Conservation (phyloP, 345 rosid genomes). For the Jatropha curcas region DNA sequence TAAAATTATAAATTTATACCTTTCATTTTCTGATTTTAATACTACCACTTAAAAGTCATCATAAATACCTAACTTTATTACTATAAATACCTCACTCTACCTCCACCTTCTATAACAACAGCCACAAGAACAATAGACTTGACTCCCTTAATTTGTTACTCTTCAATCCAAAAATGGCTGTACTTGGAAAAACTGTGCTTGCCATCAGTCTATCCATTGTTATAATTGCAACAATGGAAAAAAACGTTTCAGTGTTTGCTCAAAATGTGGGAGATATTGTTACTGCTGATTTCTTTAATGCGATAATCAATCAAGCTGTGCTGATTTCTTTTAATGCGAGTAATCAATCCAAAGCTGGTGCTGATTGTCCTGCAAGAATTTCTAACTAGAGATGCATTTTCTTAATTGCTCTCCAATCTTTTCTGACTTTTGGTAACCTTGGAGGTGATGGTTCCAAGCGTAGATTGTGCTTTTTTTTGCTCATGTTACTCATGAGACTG, state of each 20-base stretch:
- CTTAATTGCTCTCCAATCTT: slow-evolving; percentile 28
- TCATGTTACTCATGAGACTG: slow-evolving; percentile 51
- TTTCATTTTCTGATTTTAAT: too few species aligned
- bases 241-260: not conserved
- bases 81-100: not conserved
- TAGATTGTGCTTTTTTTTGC: slow-evolving; percentile 50
- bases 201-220: not conserved
- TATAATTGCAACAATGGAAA: not conserved
- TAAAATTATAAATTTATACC: too few species aligned
- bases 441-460: slow-evolving; percentile 44
- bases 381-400: slow-evolving; percentile 45
- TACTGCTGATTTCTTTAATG: slow-evolving; percentile 42
- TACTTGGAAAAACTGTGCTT: too few species aligned
- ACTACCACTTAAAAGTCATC: too few species aligned
- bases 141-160: not conserved
- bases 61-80: too few species aligned
- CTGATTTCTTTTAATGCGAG: slow-evolving; percentile 35
- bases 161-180: not conserved
- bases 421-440: slow-evolving; percentile 32
- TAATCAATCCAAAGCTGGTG: slow-evolving; percentile 34
- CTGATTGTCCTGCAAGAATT: slow-evolving; percentile 35
- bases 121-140: not conserved
- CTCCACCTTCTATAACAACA: not conserved
- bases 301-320: slow-evolving; percentile 36
- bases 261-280: slow-evolving; percentile 32